These are phyloP conservation scores for Brassica rapa DNA, from an alignment of 345 rosid species.

Conservation along the genomic window DNA sequence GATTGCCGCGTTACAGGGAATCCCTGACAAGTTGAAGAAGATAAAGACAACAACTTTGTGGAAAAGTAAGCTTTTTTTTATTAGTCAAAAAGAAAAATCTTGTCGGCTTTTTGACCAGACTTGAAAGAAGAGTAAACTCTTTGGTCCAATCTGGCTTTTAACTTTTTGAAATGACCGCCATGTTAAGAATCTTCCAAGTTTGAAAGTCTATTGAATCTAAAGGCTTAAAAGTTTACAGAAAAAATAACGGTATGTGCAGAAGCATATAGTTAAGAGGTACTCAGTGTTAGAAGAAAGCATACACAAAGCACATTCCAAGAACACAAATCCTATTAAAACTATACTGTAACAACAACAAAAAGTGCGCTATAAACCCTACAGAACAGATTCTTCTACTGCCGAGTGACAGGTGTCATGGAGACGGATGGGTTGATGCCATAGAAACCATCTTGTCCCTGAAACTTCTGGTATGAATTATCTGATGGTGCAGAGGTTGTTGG, in stretches of 20 bases:
- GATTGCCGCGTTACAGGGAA: conserved; percentile 42
- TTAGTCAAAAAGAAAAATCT: conserved; percentile 22
- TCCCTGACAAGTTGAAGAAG: conserved; percentile 29
- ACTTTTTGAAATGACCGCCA: conserved; percentile 2
- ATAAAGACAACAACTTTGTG: conserved; percentile 22
- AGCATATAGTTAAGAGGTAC: conserved; percentile 3
- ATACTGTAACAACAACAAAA: conserved; percentile 11
- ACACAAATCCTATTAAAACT: conserved; percentile 30
- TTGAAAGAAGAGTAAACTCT: not conserved
- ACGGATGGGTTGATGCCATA: conserved; percentile 62
- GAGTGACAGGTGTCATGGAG: conserved; percentile 64
- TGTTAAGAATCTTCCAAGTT: conserved; percentile 2
- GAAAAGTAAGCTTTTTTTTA: conserved; percentile 14
- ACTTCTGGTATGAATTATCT: conserved; percentile 58
- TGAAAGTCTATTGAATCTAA: not conserved
- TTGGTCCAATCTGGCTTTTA: conserved; percentile 31
- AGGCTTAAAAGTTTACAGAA: conserved; percentile 18
- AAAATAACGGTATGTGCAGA: conserved; percentile 13
- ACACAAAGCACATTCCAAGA: conserved; percentile 14
- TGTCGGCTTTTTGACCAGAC: conserved; percentile 39
- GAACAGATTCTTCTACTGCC: conserved; percentile 51
- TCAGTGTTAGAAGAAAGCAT: conserved; percentile 13
- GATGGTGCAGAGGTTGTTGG: conserved; percentile 53
- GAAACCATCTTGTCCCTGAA: conserved; percentile 71
- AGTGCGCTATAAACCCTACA: conserved; percentile 3